Evolutionary conservation across 345 rosid species (phyloP).

Genomic region (Acer yangbiense): DNA sequence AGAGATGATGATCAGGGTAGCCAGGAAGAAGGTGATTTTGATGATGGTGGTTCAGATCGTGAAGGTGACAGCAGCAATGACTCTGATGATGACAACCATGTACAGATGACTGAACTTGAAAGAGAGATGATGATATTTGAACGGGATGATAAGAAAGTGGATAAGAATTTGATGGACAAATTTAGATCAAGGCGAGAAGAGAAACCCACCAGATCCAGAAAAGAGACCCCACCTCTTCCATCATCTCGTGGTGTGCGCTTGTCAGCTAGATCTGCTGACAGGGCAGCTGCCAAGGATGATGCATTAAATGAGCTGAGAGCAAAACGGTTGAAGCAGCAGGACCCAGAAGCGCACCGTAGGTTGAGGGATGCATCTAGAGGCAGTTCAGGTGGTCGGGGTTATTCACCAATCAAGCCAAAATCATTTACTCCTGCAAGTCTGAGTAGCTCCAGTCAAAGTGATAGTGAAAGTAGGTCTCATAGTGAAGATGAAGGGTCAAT

Average conservation of each 20-base stretch:
- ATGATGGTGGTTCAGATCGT: conserved; percentile 57
- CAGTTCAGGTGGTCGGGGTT: conserved; percentile 56
- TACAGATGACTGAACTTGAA: conserved; percentile 79
- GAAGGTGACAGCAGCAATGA: conserved; percentile 80
- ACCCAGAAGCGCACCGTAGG: conserved; percentile 79
- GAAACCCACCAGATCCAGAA: conserved; percentile 56
- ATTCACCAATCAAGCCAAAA: conserved; percentile 73
- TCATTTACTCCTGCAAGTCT: conserved; percentile 56
- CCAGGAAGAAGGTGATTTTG: conserved; percentile 65
- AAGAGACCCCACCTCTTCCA: conserved; percentile 63
- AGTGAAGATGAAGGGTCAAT: conserved; percentile 88
- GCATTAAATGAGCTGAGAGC: conserved; percentile 90
- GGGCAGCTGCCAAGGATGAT: conserved; percentile 94
- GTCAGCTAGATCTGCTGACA: conserved; percentile 90
- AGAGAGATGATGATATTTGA: conserved; percentile 92
- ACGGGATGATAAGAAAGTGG: conserved; percentile 89
- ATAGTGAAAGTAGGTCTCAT: conserved; percentile 76
- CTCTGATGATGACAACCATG: conserved; percentile 89
- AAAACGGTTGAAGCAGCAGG: conserved; percentile 89
- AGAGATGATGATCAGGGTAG: conserved; percentile 80
- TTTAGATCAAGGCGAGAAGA: conserved; percentile 81
- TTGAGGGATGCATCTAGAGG: conserved; percentile 77
- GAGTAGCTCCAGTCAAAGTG: conserved; percentile 91
- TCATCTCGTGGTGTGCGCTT: conserved; percentile 75
- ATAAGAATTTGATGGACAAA: conserved; percentile 82